Evolutionary conservation across 2,329 filamentous ascomycete genomes (phyloP).

Genomic region (Xylaria sp.): DNA sequence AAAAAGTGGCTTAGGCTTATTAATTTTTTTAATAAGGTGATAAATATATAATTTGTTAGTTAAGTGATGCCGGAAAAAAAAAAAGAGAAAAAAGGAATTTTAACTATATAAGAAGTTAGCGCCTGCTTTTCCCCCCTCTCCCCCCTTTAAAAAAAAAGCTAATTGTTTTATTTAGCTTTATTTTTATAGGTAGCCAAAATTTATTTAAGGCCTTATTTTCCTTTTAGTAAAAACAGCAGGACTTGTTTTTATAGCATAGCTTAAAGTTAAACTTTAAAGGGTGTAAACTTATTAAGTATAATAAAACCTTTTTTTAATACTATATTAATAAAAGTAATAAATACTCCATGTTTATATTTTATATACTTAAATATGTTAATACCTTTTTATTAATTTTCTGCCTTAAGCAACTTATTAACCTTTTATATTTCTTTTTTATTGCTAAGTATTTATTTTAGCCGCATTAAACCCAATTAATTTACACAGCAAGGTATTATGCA

Average conservation of each 20-base stretch:
- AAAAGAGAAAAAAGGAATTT: neutral
- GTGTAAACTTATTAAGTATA: neutral
- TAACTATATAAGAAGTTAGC: neutral
- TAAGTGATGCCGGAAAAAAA: neutral
- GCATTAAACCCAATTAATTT: neutral
- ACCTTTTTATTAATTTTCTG: neutral
- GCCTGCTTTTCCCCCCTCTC: too few relatives aligned
- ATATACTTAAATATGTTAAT: neutral
- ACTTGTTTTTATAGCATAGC: neutral
- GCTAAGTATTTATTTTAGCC: neutral
- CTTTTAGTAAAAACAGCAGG: neutral
- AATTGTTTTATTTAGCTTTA: neutral
- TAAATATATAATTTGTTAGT: neutral
- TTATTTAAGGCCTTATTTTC: neutral
- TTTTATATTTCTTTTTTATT: neutral
- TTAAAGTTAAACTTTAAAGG: neutral
- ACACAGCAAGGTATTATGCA: neutral
- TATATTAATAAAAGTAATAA: neutral
- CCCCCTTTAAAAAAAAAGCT: too few relatives aligned
- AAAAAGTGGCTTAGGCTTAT: neutral
- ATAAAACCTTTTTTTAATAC: neutral
- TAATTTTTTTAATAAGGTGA: neutral
- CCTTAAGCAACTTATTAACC: neutral
- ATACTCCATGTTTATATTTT: neutral
- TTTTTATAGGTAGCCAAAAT: neutral